Evolutionary conservation across 2,329 filamentous ascomycete genomes (phyloP).

Genomic region (Pestalotiopsis sp.): DNA sequence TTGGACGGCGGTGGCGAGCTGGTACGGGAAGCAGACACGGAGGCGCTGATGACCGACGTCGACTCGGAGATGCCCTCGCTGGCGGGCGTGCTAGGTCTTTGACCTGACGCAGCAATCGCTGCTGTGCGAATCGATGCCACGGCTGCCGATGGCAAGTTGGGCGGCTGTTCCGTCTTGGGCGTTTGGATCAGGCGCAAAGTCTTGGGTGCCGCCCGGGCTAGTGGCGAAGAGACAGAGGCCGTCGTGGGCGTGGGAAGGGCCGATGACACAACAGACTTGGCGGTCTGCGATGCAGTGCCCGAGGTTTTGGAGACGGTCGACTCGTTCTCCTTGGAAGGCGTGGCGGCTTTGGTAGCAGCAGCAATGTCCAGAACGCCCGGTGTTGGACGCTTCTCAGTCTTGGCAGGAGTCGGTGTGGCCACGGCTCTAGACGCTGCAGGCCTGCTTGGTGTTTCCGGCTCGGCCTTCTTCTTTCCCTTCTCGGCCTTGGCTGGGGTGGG

Average conservation of each 20-base stretch:
- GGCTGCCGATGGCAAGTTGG: slow-evolving; percentile 32
- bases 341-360: slow-evolving; percentile 43
- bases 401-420: slow-evolving; percentile 19
- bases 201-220: slow-evolving; percentile 57
- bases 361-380: slow-evolving; percentile 52
- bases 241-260: slow-evolving; percentile 50
- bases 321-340: slow-evolving; percentile 22
- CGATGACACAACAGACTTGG: slow-evolving; percentile 33
- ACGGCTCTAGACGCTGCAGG: slow-evolving; percentile 25
- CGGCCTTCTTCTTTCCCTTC: slow-evolving; percentile 31
- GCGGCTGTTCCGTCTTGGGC: slow-evolving; percentile 61
- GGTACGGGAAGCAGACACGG: slow-evolving; percentile 67
- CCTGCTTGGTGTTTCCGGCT: slow-evolving; percentile 26
- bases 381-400: slow-evolving; percentile 40
- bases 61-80: slow-evolving; percentile 80
- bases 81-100: slow-evolving; percentile 71
- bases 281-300: slow-evolving; percentile 37
- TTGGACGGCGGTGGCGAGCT: slow-evolving; percentile 70
- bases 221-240: slow-evolving; percentile 55
- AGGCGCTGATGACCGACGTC: slow-evolving; percentile 73
- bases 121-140: slow-evolving; percentile 32
- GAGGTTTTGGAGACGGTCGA: slow-evolving; percentile 27
- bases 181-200: slow-evolving; percentile 72
- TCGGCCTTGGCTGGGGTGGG: slow-evolving; percentile 11
- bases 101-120: slow-evolving; percentile 31